A percentile compares a stretch with the other conserved stretches of the same genome.
phyloP scores from a whole-genome alignment of 352 stramenopile genomes.

The Nothophytophthora sp. region DNA sequence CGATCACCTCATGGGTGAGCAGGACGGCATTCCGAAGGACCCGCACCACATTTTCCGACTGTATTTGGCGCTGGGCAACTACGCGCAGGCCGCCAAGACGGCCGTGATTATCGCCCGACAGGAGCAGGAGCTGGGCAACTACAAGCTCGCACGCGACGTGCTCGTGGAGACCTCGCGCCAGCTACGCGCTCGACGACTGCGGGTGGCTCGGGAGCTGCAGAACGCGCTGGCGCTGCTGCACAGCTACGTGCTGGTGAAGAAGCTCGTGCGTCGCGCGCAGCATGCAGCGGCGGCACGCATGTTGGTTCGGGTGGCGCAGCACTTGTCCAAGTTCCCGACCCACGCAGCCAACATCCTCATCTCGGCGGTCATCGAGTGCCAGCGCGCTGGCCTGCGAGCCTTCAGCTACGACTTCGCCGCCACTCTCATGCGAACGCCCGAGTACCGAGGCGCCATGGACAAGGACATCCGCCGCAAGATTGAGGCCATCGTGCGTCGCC shows the following conservation, averaged over 20 bases:
- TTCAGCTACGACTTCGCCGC: constrained; percentile 93
- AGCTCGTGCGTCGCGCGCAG: constrained; percentile 88
- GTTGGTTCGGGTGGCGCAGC: constrained; percentile 89
- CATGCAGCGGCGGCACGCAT: constrained; percentile 87
- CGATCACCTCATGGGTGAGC: constrained; percentile 95
- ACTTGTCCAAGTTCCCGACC: constrained; percentile 93
- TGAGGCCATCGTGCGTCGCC: constrained; percentile 92
- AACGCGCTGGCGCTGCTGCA: constrained; percentile 90
- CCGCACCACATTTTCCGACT: constrained; percentile 95
- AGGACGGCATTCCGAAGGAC: constrained; percentile 93
- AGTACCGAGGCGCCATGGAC: constrained; percentile 88
- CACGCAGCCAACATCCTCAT: constrained; percentile 93
- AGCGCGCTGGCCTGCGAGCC: constrained; percentile 88
- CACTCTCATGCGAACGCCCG: constrained; percentile 86
- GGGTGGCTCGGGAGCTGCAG: constrained; percentile 89
- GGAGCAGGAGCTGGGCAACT: constrained; percentile 94
- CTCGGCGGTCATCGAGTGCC: constrained; percentile 94
- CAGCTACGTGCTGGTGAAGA: constrained; percentile 94
- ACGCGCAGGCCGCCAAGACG: constrained; percentile 92
- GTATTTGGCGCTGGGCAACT: constrained; percentile 95
- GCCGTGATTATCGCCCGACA: constrained; percentile 94
- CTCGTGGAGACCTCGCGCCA: constrained; percentile 91
- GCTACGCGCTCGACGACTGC: constrained; percentile 83
- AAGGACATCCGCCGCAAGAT: constrained; percentile 94
- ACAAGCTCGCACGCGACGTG: constrained; percentile 91